phyloP scores from a whole-genome alignment of 305 asterid genomes.

The Fraxinus baroniana region DNA sequence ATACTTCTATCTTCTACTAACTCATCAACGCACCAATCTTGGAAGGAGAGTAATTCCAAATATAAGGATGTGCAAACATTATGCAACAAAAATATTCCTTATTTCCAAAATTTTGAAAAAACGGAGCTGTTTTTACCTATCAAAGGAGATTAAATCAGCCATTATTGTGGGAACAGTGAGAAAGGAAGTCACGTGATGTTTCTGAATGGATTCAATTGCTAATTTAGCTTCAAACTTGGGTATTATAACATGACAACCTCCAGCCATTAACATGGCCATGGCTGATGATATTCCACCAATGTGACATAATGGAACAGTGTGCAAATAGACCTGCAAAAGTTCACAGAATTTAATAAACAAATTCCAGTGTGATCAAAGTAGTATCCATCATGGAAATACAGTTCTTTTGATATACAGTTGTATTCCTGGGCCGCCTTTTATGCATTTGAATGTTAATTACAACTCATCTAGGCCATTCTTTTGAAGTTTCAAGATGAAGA shows the following conservation, averaged over 20 bases:
- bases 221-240: constrained; percentile 70
- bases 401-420: not conserved
- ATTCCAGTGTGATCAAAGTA: not conserved
- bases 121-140: constrained; percentile 34
- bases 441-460: not conserved
- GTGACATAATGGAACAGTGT: constrained; percentile 88
- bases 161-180: constrained; percentile 89
- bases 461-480: not conserved
- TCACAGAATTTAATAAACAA: not conserved
- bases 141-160: constrained; percentile 69
- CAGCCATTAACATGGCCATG: constrained; percentile 81
- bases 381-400: not conserved
- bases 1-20: not conserved
- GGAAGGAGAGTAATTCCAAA: not conserved
- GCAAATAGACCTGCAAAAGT: constrained; percentile 65
- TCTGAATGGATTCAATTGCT: constrained; percentile 61
- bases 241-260: constrained; percentile 74
- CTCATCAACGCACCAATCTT: not conserved
- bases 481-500: not conserved
- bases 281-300: constrained; percentile 96
- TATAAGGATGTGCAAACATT: not conserved
- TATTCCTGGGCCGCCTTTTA: not conserved
- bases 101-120: not conserved
- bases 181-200: constrained; percentile 61
- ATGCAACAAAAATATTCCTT: not conserved